Evolutionary conservation across 768 basidiomycete species (phyloP).

Genomic region (Kwoniella sp.): DNA sequence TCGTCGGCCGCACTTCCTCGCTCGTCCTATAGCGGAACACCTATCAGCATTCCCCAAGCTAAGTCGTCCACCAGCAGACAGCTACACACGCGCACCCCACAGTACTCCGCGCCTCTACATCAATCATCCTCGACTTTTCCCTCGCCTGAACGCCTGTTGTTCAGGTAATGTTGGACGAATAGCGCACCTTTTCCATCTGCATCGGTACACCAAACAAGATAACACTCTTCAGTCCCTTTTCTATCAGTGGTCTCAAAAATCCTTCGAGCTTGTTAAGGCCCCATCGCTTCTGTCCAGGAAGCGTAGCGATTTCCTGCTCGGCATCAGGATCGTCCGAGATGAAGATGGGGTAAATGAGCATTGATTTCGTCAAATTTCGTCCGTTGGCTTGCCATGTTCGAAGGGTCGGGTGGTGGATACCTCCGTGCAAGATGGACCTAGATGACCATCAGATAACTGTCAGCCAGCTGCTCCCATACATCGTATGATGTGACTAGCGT

Average conservation of each 20-base stretch:
- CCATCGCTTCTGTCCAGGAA: conserved; percentile 91
- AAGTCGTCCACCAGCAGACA: background rate
- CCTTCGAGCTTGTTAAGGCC: conserved; percentile 87
- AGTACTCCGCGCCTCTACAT: too few species aligned
- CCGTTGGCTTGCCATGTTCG: conserved; percentile 83
- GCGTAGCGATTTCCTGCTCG: conserved; percentile 69
- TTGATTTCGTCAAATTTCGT: conserved; percentile 60
- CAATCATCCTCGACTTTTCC: background rate
- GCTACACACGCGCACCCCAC: too few species aligned
- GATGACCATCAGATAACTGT: too few species aligned
- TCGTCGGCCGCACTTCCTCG: conserved; percentile 89
- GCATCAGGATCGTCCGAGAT: conserved; percentile 92
- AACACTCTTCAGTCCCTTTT: conserved; percentile 85
- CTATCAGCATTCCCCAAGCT: background rate
- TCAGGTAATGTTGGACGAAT: background rate
- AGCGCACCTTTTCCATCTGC: conserved; percentile 49
- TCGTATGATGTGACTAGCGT: background rate
- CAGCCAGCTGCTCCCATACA: too few species aligned
- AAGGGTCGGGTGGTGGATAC: conserved; percentile 87
- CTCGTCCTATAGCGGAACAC: conserved; percentile 63
- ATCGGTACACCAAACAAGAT: conserved; percentile 70
- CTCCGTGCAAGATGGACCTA: conserved; percentile 65
- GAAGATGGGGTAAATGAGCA: conserved; percentile 99
- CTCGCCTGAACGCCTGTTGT: background rate
- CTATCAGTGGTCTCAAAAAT: conserved; percentile 82